Evolutionary conservation across 805 yeast genomes (phyloP).

Genomic region (Saccharomycopsis selenospora): DNA sequence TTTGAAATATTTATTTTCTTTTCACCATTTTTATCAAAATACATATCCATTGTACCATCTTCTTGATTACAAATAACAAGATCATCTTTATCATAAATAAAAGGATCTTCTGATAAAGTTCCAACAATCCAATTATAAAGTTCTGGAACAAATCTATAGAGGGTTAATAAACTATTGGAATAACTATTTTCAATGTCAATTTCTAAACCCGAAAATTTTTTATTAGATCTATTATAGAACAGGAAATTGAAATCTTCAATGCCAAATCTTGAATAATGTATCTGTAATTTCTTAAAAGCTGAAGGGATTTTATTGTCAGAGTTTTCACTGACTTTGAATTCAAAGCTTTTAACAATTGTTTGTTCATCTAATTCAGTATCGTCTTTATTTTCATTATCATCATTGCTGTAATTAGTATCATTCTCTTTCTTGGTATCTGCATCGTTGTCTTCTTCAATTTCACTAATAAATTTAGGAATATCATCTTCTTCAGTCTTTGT

Average conservation of each 20-base stretch:
- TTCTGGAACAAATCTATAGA: constrained; percentile 70
- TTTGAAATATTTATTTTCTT: neutral
- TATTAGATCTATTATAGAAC: constrained; percentile 55
- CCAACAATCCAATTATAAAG: constrained; percentile 58
- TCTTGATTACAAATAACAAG: neutral
- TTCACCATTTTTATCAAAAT: neutral
- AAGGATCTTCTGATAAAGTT: constrained; percentile 47
- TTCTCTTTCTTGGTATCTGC: constrained; percentile 11
- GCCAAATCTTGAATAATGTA: constrained; percentile 83
- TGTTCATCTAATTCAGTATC: constrained; percentile 6
- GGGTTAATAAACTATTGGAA: constrained; percentile 70
- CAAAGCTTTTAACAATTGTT: constrained; percentile 9
- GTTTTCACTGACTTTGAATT: neutral
- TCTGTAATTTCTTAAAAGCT: constrained; percentile 66
- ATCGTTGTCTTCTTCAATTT: constrained; percentile 33
- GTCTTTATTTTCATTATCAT: constrained; percentile 17
- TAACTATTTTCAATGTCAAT: constrained; percentile 74
- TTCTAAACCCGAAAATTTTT: constrained; percentile 78
- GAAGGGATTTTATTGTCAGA: constrained; percentile 40
- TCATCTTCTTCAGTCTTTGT: constrained; percentile 25
- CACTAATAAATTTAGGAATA: constrained; percentile 56
- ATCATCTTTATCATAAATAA: constrained; percentile 28
- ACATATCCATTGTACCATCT: neutral
- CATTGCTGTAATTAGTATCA: too few relatives aligned
- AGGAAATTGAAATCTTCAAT: constrained; percentile 90